These are phyloP conservation scores for Exophiala oligosperma DNA, from an alignment of 2,329 filamentous ascomycete species.

Conservation along the genomic window DNA sequence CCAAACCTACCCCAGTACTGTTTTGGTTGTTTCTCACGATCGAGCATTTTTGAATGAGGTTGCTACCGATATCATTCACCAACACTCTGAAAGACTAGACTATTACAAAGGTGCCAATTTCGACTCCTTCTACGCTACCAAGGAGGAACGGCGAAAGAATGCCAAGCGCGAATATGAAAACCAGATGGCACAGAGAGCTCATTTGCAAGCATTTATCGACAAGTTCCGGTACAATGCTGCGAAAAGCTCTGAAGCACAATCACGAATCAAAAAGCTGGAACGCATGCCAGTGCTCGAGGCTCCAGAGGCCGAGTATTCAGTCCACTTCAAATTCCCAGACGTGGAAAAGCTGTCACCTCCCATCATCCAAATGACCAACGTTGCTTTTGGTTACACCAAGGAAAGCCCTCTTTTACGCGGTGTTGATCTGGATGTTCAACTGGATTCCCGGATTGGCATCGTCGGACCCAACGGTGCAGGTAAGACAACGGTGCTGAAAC, in stretches of 20 bases:
- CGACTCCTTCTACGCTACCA: slow-evolving; percentile 94
- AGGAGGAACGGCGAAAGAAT: slow-evolving; percentile 94
- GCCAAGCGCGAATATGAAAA: slow-evolving; percentile 98
- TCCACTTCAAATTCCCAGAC: slow-evolving; percentile 95
- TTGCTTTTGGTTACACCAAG: slow-evolving; percentile 81
- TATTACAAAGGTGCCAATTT: slow-evolving; percentile 99
- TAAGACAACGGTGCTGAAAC: slow-evolving; percentile 97
- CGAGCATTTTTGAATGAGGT: slow-evolving; percentile 98
- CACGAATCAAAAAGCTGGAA: slow-evolving; percentile 97
- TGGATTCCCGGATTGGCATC: slow-evolving; percentile 97
- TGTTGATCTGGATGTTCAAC: slow-evolving; percentile 93
- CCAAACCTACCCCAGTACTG: slow-evolving; percentile 88
- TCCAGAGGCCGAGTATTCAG: slow-evolving; percentile 90
- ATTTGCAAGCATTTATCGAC: slow-evolving; percentile 97
- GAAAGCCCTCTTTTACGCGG: slow-evolving; percentile 79
- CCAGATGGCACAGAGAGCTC: slow-evolving; percentile 90
- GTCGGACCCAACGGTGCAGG: slow-evolving; percentile 98
- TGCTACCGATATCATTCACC: slow-evolving; percentile 98
- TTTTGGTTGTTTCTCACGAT: slow-evolving; percentile 97
- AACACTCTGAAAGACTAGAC: slow-evolving; percentile 94
- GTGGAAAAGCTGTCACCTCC: slow-evolving; percentile 97
- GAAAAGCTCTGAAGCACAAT: slow-evolving; percentile 97
- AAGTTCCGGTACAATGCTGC: slow-evolving; percentile 99
- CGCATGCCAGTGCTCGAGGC: slow-evolving; percentile 90
- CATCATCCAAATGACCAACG: slow-evolving; percentile 94